Evolutionary conservation across 176 grass and related monocot genomes (phyloP), one percentile per base, ranked within the genome.

Genomic region (Bromus sterilis): DNA sequence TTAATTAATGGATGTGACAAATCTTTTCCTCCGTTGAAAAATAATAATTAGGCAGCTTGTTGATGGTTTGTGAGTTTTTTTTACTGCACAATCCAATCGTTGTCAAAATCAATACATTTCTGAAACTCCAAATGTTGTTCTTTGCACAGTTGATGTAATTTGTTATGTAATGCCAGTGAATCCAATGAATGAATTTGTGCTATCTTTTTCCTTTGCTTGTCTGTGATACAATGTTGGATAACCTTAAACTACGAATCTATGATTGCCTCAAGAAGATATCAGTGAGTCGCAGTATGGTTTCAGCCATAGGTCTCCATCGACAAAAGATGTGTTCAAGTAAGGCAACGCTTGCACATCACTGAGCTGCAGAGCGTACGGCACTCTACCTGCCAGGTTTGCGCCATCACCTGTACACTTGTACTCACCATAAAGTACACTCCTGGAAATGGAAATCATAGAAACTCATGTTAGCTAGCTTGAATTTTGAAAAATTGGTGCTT

Each of bases 391-490:
- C 80, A 85, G 44, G 76, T 94, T 90, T 35, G 92, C 87, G 75
- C 92, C 94, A 68, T 79, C 77, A 37, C 92, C 94, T 36, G 80
- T 92, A 80, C 94, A 97, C 56, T 71, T 85, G 83, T 92, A 91
- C 80, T 94, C 89, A 34, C 94, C 94, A 72, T 89, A 97, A 71
- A 91, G 92, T 64, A 97, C 80, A 56, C 69, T 94, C 87, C 92
- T 94, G 87, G 28, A 3, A 66, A 44, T 65, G 44, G 2, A 79
- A 66, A 70, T 18, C 53, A 61, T 35, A 32, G 25, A 28, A 46
- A 80, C 7, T 57, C 3, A 82, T 49, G 72, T 64, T 56, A 33
- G 71, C 63, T 56, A 33, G 71, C 63, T 15, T 73, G 32, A 74
- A 71, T 55, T 77, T n/a, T 80, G 36, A 29, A 77, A 53, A 42